These are phyloP conservation scores for Canariomyces notabilis DNA, from an alignment of 2,329 filamentous ascomycete species.

Conservation along the genomic window DNA sequence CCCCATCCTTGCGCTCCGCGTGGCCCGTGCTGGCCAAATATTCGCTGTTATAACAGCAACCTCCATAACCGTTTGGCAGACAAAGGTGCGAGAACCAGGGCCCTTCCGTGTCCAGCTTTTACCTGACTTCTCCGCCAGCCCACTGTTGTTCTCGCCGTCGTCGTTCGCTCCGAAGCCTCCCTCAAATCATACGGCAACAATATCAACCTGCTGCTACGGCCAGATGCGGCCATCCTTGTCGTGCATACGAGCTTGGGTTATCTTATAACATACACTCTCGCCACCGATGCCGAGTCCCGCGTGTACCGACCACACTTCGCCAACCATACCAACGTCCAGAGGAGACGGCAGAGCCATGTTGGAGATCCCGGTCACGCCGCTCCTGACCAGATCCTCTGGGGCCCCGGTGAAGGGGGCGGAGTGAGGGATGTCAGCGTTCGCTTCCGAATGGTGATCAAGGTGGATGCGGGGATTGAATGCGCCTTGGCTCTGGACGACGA, in stretches of 20 bases:
- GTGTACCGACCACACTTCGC: constrained; percentile 82
- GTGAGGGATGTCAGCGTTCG: constrained; percentile 83
- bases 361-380: constrained; percentile 50
- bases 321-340: constrained; percentile 59
- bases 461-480: constrained; percentile 88
- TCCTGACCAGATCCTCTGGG: constrained; percentile 62
- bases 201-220: constrained; percentile 75
- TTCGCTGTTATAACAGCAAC: constrained; percentile 85
- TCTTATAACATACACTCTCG: constrained; percentile 89
- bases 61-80: constrained; percentile 93
- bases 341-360: constrained; percentile 56
- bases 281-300: constrained; percentile 72
- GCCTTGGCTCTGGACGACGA: constrained; percentile 89
- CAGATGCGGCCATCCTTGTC: constrained; percentile 87
- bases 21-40: constrained; percentile 72
- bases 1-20: constrained; percentile 66
- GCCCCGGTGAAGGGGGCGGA: constrained; percentile 75
- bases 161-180: constrained; percentile 76
- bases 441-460: constrained; percentile 96
- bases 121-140: constrained; percentile 50
- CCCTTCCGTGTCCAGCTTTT: neutral
- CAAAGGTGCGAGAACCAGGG: constrained; percentile 57
- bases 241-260: constrained; percentile 82
- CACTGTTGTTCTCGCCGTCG: constrained; percentile 78
- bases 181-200: constrained; percentile 81